Evolutionary conservation across 805 yeast species (phyloP), one percentile per base, ranked within the genome.

Genomic region (Hermanozyma aechmeae): DNA sequence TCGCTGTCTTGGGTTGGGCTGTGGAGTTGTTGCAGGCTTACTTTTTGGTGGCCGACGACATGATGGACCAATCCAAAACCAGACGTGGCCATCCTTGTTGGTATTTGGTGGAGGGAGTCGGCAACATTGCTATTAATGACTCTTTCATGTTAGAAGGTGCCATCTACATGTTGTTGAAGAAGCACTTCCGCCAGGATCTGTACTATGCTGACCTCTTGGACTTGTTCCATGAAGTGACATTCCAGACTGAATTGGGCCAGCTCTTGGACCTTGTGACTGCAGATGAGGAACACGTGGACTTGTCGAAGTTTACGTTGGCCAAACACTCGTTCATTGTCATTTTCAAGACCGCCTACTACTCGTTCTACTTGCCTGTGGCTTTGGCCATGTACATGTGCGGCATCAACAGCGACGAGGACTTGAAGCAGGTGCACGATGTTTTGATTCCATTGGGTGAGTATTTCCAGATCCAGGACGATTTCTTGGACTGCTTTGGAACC

Each of bases 1-100:
- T 84, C 22, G 92, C 96, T 7, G 64, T 87, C 28, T 68, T 92
- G 41, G 98, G 98, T 14, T 92, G 98, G 98, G 70, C 85, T 45
- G 76, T 92, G 43, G 98, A 92, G 63, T 69, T 92, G 41, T 68
- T 89, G 44, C 98, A 89, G 62, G 97, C 96, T 2, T 92, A 84
- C 56, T 92, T 92, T 68, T 70, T 92, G 48, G 97, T 92, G 33
- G 93, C 97, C 18, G 98, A 92, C 56, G 98, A 92, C 55, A 92
- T 92, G 76, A 92, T 92, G 98, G 98, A 92, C 57, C 75, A 76
- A 43, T 82, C 95, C 19, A 80, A 84, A 56, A 92, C 98, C 24
- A 82, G 98, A 70, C 79, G 98, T 57, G 98, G 96, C 35, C 96
- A 89, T 61, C 92, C 96, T 42, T 92, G 98, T 61, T 92, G 98